Evolutionary conservation across 1,284 basidiomycete genomes (phyloP).

Genomic region (Boletus sp.): DNA sequence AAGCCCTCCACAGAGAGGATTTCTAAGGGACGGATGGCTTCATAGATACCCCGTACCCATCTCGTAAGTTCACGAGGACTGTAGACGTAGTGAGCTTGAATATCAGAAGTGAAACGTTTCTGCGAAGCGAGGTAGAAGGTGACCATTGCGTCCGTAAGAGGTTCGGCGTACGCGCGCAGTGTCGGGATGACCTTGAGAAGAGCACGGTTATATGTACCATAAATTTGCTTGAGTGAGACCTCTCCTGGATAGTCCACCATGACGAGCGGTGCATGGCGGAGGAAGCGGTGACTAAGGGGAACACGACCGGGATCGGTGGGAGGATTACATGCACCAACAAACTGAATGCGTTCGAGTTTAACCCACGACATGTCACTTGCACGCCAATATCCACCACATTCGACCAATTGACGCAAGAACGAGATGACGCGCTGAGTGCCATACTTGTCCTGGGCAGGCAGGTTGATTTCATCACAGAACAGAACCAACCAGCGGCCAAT

Average conservation of each 20-base stretch:
- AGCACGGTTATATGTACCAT: conserved; percentile 97
- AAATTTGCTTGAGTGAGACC: conserved; percentile 96
- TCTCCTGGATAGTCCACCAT: conserved; percentile 99
- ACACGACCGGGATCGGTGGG: conserved; percentile 99
- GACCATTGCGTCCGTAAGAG: conserved; percentile 98
- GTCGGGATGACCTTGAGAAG: conserved; percentile 94
- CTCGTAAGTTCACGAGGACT: conserved; percentile 97
- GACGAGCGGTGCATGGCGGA: conserved; percentile 96
- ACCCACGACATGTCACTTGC: conserved; percentile 97
- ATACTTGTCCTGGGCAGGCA: conserved; percentile 96
- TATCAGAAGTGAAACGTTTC: conserved; percentile 90
- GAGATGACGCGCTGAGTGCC: conserved; percentile 98
- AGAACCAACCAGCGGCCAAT: conserved; percentile 98
- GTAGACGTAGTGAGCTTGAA: conserved; percentile 99
- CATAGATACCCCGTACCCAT: conserved; percentile 97
- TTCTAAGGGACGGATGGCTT: conserved; percentile 92
- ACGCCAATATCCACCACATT: conserved; percentile 94
- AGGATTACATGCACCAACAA: conserved; percentile 99
- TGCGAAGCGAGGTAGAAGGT: conserved; percentile 93
- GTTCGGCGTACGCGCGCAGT: conserved; percentile 88
- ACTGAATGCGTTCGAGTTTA: conserved; percentile 95
- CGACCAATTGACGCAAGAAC: conserved; percentile 96
- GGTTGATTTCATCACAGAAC: conserved; percentile 99
- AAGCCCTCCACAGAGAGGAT: conserved; percentile 89
- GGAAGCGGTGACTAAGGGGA: conserved; percentile 94